phyloP scores from a whole-genome alignment of 2,329 filamentous ascomycete genomes.

The Alternaria brassicae region DNA sequence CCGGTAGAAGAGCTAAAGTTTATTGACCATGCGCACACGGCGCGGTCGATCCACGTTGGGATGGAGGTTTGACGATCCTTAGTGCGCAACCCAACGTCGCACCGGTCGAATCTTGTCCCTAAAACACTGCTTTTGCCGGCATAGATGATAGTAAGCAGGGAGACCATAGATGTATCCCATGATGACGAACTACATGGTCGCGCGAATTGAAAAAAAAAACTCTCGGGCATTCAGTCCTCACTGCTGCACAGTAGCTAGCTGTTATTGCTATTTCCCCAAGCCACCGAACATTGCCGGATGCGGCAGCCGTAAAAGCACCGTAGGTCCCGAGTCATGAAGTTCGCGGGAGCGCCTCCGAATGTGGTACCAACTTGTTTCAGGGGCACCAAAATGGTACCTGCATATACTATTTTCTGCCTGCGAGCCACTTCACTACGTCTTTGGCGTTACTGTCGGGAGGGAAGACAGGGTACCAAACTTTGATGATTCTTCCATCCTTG shows the following conservation, averaged over 20 bases:
- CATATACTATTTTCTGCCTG: conserved; percentile 30
- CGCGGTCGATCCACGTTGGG: conserved; percentile 26
- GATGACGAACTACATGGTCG: not conserved
- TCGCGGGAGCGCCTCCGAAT: conserved; percentile 21
- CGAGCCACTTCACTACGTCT: conserved; percentile 48
- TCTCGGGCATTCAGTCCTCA: not conserved
- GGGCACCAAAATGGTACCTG: conserved; percentile 26
- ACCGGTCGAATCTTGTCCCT: conserved; percentile 29
- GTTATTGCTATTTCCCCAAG: not conserved
- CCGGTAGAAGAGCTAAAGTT: conserved; percentile 31
- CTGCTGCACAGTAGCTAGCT: not conserved
- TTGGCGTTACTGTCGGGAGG: conserved; percentile 51
- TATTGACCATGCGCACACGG: conserved; percentile 33
- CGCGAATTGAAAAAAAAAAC: not conserved
- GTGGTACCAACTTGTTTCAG: conserved; percentile 33
- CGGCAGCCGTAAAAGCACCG: conserved; percentile 10
- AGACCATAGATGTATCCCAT: conserved; percentile 10
- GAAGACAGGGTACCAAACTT: conserved; percentile 55
- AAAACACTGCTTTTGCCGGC: conserved; percentile 19
- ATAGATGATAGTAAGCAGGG: conserved; percentile 19
- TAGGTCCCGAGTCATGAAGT: conserved; percentile 27
- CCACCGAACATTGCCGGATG: conserved; percentile 8
- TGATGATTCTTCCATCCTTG: conserved; percentile 50
- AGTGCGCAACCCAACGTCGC: conserved; percentile 33
- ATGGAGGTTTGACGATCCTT: conserved; percentile 35